phyloP scores from a whole-genome alignment of 2,329 filamentous ascomycete genomes.

The Apiospora malaysiana region DNA sequence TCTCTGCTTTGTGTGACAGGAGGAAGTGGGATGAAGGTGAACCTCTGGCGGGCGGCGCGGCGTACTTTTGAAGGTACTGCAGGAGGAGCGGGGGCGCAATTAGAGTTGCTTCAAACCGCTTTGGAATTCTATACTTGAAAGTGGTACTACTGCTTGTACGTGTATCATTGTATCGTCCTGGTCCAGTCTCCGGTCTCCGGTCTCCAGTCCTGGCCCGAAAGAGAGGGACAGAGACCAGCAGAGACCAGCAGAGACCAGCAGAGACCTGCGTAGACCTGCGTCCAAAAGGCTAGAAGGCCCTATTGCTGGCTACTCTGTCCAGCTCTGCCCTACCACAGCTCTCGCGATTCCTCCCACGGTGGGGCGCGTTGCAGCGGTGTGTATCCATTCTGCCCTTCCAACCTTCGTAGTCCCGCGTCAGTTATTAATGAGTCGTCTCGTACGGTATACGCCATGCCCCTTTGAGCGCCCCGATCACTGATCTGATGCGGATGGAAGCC shows the following conservation, averaged over 20 bases:
- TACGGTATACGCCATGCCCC: conserved; percentile 5
- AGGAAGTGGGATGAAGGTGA: conserved; percentile 13
- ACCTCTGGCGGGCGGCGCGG: conserved; percentile 15
- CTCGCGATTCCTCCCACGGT: not conserved
- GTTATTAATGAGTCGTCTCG: not conserved
- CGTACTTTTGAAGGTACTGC: conserved; percentile 16
- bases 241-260: not conserved
- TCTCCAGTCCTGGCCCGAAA: not conserved
- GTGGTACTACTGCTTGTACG: not conserved
- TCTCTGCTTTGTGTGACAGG: not conserved
- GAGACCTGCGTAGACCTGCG: too few species aligned
- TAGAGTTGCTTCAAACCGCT: conserved; percentile 9
- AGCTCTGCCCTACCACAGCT: conserved; percentile 16
- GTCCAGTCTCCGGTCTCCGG: not conserved
- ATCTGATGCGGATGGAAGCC: too few species aligned
- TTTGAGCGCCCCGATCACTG: not conserved
- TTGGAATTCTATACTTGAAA: too few species aligned
- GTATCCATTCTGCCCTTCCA: not conserved
- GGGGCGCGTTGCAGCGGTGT: conserved; percentile 3
- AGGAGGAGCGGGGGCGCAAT: conserved; percentile 7
- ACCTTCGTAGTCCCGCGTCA: not conserved
- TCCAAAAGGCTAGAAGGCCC: conserved; percentile 12
- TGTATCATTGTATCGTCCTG: not conserved
- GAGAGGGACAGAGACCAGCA: not conserved
- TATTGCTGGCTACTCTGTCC: conserved; percentile 8